Percentiles rank a stretch among this genome's conserved stretches.
Evolutionary conservation across 192 early-diverging fungal genomes (phyloP).

Genomic region (Diversispora epigaea): DNA sequence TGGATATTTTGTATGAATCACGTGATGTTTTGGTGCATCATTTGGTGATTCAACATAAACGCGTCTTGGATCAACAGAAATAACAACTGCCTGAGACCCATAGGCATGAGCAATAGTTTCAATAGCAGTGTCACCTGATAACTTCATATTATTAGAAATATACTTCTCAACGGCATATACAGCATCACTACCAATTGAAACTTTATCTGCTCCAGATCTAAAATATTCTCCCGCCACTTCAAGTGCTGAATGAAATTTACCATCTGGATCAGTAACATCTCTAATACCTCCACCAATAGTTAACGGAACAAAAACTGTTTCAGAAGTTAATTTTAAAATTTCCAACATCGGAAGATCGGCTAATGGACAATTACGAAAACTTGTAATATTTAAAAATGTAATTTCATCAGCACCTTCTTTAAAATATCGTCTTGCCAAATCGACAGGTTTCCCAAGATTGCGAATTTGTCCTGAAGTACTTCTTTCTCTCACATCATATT

Average conservation of each 20-base stretch:
- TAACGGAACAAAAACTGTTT: conserved; percentile 96
- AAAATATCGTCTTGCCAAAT: conserved; percentile 88
- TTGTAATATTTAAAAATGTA: conserved; percentile 98
- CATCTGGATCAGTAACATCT: conserved; percentile 85
- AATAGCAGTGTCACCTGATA: conserved; percentile 80
- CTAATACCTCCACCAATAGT: conserved; percentile 99
- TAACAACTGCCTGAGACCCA: conserved; percentile 96
- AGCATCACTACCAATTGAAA: conserved; percentile 99
- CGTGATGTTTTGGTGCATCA: conserved; percentile 74
- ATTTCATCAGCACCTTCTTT: conserved; percentile 97
- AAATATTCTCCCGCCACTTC: conserved; percentile 99
- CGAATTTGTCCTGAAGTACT: conserved; percentile 64
- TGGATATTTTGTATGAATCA: conserved; percentile 63
- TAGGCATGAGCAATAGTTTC: conserved; percentile 93
- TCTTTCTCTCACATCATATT: conserved; percentile 95
- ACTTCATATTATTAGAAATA: conserved; percentile 50
- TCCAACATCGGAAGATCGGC: conserved; percentile 94
- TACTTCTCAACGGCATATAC: conserved; percentile 94
- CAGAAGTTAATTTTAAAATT: conserved; percentile 81
- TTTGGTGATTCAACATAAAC: conserved; percentile 83
- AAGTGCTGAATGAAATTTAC: conserved; percentile 75
- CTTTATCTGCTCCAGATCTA: conserved; percentile 98
- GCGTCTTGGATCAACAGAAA: conserved; percentile 95
- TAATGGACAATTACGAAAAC: conserved; percentile 90
- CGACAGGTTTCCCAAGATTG: conserved; percentile 97